Evolutionary conservation across 2,329 filamentous ascomycete genomes (phyloP).

Genomic region (Venturia oleaginea): DNA sequence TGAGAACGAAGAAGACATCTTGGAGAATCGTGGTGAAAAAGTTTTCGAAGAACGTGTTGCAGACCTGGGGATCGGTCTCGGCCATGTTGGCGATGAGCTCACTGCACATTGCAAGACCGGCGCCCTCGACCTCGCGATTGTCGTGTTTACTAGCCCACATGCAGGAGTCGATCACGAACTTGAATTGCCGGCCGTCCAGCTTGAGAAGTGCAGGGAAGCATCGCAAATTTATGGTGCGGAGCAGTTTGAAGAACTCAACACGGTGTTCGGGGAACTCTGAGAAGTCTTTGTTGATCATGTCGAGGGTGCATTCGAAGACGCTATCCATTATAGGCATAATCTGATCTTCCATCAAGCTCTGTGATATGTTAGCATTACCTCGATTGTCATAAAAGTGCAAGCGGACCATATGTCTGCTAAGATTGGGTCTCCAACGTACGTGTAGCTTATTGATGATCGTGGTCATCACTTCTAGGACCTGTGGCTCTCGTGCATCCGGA

Average conservation of each 20-base stretch:
- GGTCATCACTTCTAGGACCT: constrained; percentile 95
- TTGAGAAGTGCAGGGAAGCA: constrained; percentile 94
- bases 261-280: constrained; percentile 97
- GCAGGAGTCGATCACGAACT: constrained; percentile 98
- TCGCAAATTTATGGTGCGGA: constrained; percentile 91
- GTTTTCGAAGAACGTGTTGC: constrained; percentile 93
- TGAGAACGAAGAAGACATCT: constrained; percentile 96
- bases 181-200: constrained; percentile 93
- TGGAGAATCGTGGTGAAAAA: constrained; percentile 95
- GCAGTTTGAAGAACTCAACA: constrained; percentile 98
- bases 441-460: constrained; percentile 94
- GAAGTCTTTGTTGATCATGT: constrained; percentile 99
- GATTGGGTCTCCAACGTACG: constrained; percentile 57
- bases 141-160: constrained; percentile 99
- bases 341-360: constrained; percentile 96
- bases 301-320: constrained; percentile 94
- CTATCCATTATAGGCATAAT: constrained; percentile 97
- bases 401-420: constrained; percentile 41
- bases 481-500: constrained; percentile 86
- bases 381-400: not conserved
- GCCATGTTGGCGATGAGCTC: constrained; percentile 97
- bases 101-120: constrained; percentile 94
- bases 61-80: constrained; percentile 75
- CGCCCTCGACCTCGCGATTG: constrained; percentile 94
- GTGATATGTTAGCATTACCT: constrained; percentile 20